phyloP scores from a whole-genome alignment of 257 asterid genomes.

The Solanum tacnaense region DNA sequence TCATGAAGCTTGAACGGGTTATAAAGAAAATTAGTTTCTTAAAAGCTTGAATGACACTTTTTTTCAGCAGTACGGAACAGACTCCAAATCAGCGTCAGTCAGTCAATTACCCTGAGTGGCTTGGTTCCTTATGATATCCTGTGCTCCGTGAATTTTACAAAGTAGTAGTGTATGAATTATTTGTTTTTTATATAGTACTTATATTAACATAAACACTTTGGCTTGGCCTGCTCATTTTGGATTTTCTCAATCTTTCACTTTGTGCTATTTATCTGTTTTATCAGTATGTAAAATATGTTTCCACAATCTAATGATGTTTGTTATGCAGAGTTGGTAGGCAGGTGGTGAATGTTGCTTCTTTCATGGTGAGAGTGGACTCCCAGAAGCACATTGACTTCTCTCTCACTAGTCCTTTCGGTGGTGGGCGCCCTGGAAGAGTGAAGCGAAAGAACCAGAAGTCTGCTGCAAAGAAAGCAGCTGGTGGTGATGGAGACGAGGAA shows the following conservation, averaged over 20 bases:
- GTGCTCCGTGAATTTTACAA: neutral
- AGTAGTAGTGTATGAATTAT: neutral
- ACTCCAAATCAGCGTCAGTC: neutral
- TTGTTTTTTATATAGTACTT: neutral
- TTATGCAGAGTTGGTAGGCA: slow-evolving; percentile 54
- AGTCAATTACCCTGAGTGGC: neutral
- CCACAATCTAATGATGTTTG: no score
- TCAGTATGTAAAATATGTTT: no score
- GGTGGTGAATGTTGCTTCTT: slow-evolving; percentile 59
- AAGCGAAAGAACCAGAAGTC: slow-evolving; percentile 54
- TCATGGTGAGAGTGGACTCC: slow-evolving; percentile 57
- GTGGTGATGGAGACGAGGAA: slow-evolving; percentile 58
- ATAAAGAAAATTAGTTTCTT: neutral
- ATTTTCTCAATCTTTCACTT: no score
- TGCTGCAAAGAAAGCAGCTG: slow-evolving; percentile 56
- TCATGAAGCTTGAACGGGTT: neutral
- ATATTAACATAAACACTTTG: neutral
- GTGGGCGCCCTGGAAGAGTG: slow-evolving; percentile 60
- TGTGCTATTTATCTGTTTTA: no score
- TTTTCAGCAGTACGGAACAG: neutral
- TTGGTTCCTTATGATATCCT: neutral
- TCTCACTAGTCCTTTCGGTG: slow-evolving; percentile 60
- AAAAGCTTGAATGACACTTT: neutral
- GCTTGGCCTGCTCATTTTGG: neutral
- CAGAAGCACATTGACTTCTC: slow-evolving; percentile 68